A percentile compares a stretch with the other conserved stretches of the same genome.
Conservation (phyloP, 805 yeast species). For the Candida tibetensis region DNA sequence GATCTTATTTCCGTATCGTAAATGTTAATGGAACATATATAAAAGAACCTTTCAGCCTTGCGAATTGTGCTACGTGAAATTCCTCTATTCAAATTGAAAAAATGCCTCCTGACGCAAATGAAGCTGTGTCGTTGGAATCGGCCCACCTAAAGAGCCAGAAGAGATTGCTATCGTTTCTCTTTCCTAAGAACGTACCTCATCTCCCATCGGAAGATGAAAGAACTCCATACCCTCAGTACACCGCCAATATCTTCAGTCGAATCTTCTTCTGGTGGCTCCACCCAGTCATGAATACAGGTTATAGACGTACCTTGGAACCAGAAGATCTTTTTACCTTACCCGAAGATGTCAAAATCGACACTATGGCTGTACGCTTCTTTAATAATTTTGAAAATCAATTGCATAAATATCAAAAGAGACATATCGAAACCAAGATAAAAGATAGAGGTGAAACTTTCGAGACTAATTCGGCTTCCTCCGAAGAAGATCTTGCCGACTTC, state of each 20-base stretch:
- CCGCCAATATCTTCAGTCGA: conserved; percentile 39
- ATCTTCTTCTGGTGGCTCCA: conserved; percentile 65
- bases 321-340: conserved; percentile 51
- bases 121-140: no score
- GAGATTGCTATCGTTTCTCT: conserved; percentile 32
- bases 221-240: conserved; percentile 39
- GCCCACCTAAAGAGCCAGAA: conserved; percentile 24
- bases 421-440: conserved; percentile 24
- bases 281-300: conserved; percentile 64
- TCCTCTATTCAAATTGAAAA: no score
- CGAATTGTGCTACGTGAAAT: no score
- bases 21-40: no score
- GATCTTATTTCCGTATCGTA: no score
- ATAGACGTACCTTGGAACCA: conserved; percentile 66
- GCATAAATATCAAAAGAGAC: conserved; percentile 14
- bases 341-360: conserved; percentile 33
- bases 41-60: no score
- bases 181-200: conserved; percentile 43
- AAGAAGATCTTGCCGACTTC: conserved; percentile 31
- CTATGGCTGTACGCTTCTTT: conserved; percentile 28
- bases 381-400: conserved; percentile 11
- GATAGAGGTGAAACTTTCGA: conserved; percentile 22
- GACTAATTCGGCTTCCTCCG: conserved; percentile 17
- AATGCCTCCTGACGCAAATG: no score
- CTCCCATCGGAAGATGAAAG: conserved; percentile 53